Conservation (phyloP, 2,329 filamentous ascomycete genomes). For the Sphaerulina populicola region DNA sequence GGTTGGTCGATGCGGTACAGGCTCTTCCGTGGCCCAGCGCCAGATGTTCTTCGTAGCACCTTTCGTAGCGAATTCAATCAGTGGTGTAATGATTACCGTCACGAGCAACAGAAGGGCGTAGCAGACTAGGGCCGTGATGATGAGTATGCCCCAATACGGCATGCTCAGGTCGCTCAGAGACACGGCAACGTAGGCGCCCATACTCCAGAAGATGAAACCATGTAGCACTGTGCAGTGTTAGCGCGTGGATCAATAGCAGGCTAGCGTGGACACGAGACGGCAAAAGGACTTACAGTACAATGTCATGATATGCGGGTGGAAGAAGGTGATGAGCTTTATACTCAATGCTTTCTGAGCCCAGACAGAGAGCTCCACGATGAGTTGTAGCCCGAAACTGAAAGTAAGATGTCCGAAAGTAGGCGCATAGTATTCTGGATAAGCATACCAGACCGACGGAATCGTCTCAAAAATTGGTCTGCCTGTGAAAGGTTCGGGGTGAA, state of each 20-base stretch:
- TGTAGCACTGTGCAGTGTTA: constrained; percentile 33
- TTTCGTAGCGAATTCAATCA: constrained; percentile 22
- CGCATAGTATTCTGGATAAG: constrained; percentile 41
- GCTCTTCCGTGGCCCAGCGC: constrained; percentile 24
- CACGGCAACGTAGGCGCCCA: constrained; percentile 34
- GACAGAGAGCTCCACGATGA: constrained; percentile 32
- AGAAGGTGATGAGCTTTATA: constrained; percentile 33
- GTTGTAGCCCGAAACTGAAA: constrained; percentile 33
- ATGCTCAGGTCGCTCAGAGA: constrained; percentile 29
- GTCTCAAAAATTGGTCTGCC: constrained; percentile 39
- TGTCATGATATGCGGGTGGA: constrained; percentile 45
- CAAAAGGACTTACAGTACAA: constrained; percentile 34
- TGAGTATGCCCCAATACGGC: constrained; percentile 32
- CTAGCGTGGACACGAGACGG: no score
- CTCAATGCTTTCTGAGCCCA: constrained; percentile 38
- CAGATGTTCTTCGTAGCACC: constrained; percentile 21
- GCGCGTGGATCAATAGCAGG: background rate
- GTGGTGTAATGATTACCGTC: constrained; percentile 16
- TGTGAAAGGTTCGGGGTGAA: constrained; percentile 38
- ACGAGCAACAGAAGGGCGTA: constrained; percentile 25
- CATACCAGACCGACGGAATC: constrained; percentile 38
- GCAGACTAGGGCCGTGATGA: constrained; percentile 33
- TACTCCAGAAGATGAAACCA: constrained; percentile 42
- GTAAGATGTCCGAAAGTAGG: constrained; percentile 40
- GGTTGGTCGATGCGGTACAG: constrained; percentile 21